A percentile compares a stretch with the other conserved stretches of the same genome.
phyloP scores from a whole-genome alignment of 116 monocot genomes.

The Dioscorea cayenensis region DNA sequence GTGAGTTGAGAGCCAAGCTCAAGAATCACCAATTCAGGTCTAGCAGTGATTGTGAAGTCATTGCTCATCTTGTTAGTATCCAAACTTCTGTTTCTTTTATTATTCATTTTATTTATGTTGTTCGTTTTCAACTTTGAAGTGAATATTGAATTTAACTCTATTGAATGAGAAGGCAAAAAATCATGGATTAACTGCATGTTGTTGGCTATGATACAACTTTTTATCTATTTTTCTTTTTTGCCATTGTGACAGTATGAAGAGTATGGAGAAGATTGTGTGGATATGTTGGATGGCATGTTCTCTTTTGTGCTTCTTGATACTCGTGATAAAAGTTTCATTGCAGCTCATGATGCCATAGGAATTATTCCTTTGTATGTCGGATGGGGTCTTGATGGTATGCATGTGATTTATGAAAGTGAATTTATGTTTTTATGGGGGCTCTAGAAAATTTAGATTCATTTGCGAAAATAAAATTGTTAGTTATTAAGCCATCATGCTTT shows the following conservation, averaged over 20 bases:
- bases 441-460: background rate
- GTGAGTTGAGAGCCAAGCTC: constrained; percentile 61
- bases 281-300: constrained; percentile 98
- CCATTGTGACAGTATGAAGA: constrained; percentile 70
- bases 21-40: constrained; percentile 70
- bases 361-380: constrained; percentile 91
- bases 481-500: too few relatives aligned
- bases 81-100: too few relatives aligned
- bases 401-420: constrained; percentile 11
- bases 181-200: background rate
- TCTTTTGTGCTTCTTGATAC: constrained; percentile 97
- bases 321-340: constrained; percentile 91
- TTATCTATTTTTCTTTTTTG: background rate
- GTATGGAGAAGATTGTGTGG: too few relatives aligned
- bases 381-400: constrained; percentile 97
- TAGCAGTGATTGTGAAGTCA: constrained; percentile 94
- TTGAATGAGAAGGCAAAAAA: background rate
- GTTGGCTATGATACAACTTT: background rate
- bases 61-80: constrained; percentile 87
- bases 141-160: too few relatives aligned
- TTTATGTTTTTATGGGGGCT: background rate
- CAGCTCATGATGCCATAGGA: constrained; percentile 95
- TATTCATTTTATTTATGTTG: too few relatives aligned
- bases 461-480: too few relatives aligned
- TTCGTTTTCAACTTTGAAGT: too few relatives aligned